Evolutionary conservation across 768 basidiomycete genomes (phyloP).

Genomic region (Xerocomellus dryophilus): DNA sequence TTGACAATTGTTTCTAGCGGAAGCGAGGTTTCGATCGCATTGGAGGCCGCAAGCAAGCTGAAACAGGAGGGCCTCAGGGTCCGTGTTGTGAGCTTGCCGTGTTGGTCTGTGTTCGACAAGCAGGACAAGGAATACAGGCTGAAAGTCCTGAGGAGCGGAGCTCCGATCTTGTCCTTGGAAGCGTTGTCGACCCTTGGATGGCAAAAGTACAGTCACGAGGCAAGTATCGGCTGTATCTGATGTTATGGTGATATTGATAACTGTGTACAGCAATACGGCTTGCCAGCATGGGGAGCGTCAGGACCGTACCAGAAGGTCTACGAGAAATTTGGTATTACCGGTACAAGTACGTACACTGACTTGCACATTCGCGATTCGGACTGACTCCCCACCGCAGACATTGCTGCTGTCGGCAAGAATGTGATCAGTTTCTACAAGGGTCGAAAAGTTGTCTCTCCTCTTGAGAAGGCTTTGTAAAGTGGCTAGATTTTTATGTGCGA

Average conservation of each 20-base stretch:
- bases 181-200: constrained; percentile 81
- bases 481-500: not conserved
- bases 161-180: constrained; percentile 87
- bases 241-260: not conserved
- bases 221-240: constrained; percentile 19
- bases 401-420: constrained; percentile 81
- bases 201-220: constrained; percentile 88
- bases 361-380: not conserved
- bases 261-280: constrained; percentile 58
- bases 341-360: constrained; percentile 49
- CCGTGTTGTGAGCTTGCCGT: constrained; percentile 84
- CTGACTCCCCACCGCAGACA: constrained; percentile 43
- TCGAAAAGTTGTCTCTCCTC: constrained; percentile 67
- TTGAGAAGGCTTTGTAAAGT: constrained; percentile 64
- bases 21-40: constrained; percentile 82
- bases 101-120: constrained; percentile 83
- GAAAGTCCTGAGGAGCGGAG: constrained; percentile 83
- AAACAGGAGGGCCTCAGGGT: constrained; percentile 74
- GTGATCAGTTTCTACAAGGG: constrained; percentile 83
- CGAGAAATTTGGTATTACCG: constrained; percentile 85
- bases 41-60: constrained; percentile 83
- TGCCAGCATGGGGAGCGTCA: constrained; percentile 79
- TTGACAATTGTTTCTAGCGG: constrained; percentile 88
- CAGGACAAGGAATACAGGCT: constrained; percentile 79
- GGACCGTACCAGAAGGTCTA: constrained; percentile 90